Conservation (phyloP, 805 yeast species). For the Cyberlindnera samutprakarnensis region DNA sequence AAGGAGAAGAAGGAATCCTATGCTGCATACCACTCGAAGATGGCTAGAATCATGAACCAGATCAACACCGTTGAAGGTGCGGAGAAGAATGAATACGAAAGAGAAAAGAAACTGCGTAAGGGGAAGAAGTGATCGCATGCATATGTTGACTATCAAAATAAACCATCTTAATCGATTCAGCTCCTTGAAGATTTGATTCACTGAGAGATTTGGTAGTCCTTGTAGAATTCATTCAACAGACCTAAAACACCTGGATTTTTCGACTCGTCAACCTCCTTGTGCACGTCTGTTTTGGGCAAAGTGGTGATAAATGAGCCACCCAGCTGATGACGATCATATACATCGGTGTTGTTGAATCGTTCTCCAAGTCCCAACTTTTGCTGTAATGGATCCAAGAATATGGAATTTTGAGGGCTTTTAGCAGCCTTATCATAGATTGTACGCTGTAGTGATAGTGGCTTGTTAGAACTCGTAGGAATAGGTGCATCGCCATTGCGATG, state of each 20-base stretch:
- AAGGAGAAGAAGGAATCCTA: slow-evolving; percentile 68
- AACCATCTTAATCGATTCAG: too few relatives aligned
- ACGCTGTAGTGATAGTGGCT: slow-evolving; percentile 5
- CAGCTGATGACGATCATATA: slow-evolving; percentile 15
- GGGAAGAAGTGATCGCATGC: slow-evolving; percentile 33
- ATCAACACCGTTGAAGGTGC: slow-evolving; percentile 94
- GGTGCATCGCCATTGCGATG: slow-evolving; percentile 17
- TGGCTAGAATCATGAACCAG: slow-evolving; percentile 79
- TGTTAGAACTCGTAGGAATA: background rate
- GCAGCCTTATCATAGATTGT: slow-evolving; percentile 1
- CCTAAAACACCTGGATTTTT: slow-evolving; percentile 60
- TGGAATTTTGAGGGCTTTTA: background rate
- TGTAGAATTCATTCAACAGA: slow-evolving; percentile 73
- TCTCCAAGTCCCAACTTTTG: slow-evolving; percentile 2
- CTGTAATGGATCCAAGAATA: slow-evolving; percentile 6
- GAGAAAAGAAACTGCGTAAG: slow-evolving; percentile 66
- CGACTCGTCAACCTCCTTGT: slow-evolving; percentile 23
- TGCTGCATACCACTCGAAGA: slow-evolving; percentile 78
- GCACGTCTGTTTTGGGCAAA: slow-evolving; percentile 28
- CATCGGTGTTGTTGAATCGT: slow-evolving; percentile 2
- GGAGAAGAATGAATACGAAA: slow-evolving; percentile 85
- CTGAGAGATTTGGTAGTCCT: slow-evolving; percentile 26
- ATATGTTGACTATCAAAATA: too few relatives aligned
- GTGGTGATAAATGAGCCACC: slow-evolving; percentile 39
- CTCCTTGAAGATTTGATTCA: too few relatives aligned